Percentiles rank a stretch among this genome's conserved stretches.
These are phyloP conservation scores for Penicillium malachiteum DNA, from an alignment of 495 filamentous ascomycete species.

Conservation along the genomic window DNA sequence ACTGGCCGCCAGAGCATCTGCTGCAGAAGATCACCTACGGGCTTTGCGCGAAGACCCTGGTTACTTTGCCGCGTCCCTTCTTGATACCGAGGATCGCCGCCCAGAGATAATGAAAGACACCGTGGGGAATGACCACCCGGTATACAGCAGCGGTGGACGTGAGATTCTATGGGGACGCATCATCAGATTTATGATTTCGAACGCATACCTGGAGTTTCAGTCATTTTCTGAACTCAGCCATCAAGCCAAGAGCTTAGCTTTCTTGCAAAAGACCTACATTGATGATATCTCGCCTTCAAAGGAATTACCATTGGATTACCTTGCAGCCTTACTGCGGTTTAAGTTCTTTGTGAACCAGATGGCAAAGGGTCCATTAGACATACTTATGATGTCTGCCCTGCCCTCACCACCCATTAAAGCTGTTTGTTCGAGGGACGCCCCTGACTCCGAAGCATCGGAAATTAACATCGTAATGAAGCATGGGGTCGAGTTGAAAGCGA, in stretches of 20 bases:
- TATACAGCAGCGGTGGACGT: too few species aligned
- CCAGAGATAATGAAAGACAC: background rate
- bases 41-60: constrained; percentile 54
- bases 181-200: background rate
- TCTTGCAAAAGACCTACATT: background rate
- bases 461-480: background rate
- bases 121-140: background rate
- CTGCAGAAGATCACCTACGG: constrained; percentile 52
- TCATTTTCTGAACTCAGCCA: background rate
- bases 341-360: background rate
- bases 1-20: constrained; percentile 32
- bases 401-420: background rate
- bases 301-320: background rate
- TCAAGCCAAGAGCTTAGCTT: background rate
- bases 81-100: background rate
- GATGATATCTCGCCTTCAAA: background rate
- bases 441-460: background rate
- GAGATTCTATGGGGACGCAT: background rate
- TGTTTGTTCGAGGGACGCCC: background rate
- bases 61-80: constrained; percentile 44
- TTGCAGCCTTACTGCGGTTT: background rate
- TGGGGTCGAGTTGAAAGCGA: background rate
- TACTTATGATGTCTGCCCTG: background rate
- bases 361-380: background rate
- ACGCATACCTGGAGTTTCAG: background rate